phyloP scores from a whole-genome alignment of 352 stramenopile species.

The Globisporangium alternatum region DNA sequence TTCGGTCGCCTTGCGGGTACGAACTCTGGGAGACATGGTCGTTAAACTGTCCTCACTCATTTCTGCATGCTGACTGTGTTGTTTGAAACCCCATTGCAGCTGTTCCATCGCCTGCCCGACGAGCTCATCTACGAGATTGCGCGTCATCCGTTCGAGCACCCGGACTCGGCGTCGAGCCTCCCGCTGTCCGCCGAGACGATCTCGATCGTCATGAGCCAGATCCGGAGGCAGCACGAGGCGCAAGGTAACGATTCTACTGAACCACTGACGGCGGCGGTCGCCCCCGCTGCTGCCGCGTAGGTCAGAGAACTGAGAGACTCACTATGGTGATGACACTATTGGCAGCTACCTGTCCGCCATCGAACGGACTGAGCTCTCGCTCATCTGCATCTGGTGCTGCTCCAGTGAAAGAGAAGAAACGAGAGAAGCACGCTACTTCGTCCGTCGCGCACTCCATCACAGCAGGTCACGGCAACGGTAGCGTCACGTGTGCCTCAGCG shows the following conservation, averaged over 20 bases:
- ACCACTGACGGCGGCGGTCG: not conserved
- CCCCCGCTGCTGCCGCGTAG: slow-evolving; percentile 9
- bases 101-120: slow-evolving; percentile 84
- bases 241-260: slow-evolving; percentile 10
- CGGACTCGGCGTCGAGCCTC: slow-evolving; percentile 52
- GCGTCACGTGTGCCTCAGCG: slow-evolving; percentile 3
- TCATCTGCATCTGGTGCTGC: not conserved
- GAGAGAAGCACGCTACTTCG: not conserved
- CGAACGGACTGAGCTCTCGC: not conserved
- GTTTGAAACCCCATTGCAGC: slow-evolving; percentile 19
- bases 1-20: slow-evolving; percentile 74
- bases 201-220: slow-evolving; percentile 42
- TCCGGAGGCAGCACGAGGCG: slow-evolving; percentile 23
- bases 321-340: slow-evolving; percentile 3
- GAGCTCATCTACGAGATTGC: slow-evolving; percentile 86
- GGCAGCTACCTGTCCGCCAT: slow-evolving; percentile 5
- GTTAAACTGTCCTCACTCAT: not conserved
- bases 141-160: slow-evolving; percentile 74
- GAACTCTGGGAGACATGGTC: not conserved
- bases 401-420: slow-evolving; percentile 8
- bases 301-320: not conserved
- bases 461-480: not conserved
- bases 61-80: not conserved
- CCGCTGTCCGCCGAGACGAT: slow-evolving; percentile 55
- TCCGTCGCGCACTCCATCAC: not conserved